Conservation (phyloP, 2,329 filamentous ascomycete species). For the Diaporthe aspalathi region DNA sequence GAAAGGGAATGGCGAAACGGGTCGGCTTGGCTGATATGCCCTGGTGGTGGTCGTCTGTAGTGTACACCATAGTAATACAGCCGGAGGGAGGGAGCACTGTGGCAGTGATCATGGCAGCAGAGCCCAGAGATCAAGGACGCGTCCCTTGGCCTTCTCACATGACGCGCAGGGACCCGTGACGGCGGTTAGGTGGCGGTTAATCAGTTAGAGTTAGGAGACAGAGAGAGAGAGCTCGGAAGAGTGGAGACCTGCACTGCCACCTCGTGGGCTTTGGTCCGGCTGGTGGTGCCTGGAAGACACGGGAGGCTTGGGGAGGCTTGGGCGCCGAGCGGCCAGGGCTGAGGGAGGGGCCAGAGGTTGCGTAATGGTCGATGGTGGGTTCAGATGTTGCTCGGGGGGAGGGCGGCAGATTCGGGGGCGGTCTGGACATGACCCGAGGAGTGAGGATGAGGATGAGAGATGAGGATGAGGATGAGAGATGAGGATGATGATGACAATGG, state of each 20-base stretch:
- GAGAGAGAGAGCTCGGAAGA: slow-evolving; percentile 3
- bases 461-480: too few relatives aligned
- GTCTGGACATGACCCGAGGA: not conserved
- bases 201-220: not conserved
- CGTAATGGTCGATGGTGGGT: not conserved
- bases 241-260: slow-evolving; percentile 24
- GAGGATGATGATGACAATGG: too few relatives aligned
- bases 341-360: slow-evolving; percentile 18
- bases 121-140: not conserved
- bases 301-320: slow-evolving; percentile 25
- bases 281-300: slow-evolving; percentile 12
- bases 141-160: not conserved
- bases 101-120: too few relatives aligned
- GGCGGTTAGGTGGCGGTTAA: not conserved
- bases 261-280: slow-evolving; percentile 2
- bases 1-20: not conserved
- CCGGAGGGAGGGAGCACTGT: not conserved
- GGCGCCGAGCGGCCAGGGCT: slow-evolving; percentile 26
- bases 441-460: too few relatives aligned
- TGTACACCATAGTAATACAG: slow-evolving; percentile 6
- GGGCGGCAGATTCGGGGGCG: too few relatives aligned
- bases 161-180: not conserved
- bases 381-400: too few relatives aligned
- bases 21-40: slow-evolving; percentile 17
- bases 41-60: too few relatives aligned